Conservation (phyloP, 2,329 filamentous ascomycete species). For the Aspergillus cejpii region DNA sequence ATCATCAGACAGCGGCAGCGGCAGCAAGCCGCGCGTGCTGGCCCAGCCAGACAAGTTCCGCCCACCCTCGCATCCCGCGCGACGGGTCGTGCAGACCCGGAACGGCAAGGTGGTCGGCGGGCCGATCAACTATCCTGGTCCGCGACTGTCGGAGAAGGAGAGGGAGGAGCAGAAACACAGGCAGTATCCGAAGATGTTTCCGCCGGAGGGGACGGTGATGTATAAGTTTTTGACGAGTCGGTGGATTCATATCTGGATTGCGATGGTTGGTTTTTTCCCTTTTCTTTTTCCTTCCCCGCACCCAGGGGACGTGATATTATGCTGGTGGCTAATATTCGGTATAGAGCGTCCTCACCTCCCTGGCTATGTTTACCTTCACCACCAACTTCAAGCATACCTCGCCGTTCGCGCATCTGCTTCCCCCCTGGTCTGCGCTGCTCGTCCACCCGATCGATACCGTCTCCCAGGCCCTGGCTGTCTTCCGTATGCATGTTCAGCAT, state of each 20-base stretch:
- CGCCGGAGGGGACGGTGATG: slow-evolving; percentile 71
- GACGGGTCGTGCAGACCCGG: slow-evolving; percentile 52
- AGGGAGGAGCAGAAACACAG: slow-evolving; percentile 58
- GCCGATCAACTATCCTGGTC: slow-evolving; percentile 65
- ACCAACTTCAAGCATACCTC: slow-evolving; percentile 74
- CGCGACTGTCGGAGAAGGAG: slow-evolving; percentile 61
- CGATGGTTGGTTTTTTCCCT: slow-evolving; percentile 53
- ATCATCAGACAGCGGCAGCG: slow-evolving; percentile 16
- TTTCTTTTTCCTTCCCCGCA: slow-evolving; percentile 9
- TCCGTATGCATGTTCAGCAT: slow-evolving; percentile 69
- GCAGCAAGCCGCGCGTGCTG: slow-evolving; percentile 60
- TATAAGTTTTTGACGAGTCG: slow-evolving; percentile 77
- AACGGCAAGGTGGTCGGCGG: slow-evolving; percentile 23
- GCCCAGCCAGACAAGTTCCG: slow-evolving; percentile 85
- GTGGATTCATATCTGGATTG: slow-evolving; percentile 72
- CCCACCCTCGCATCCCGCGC: slow-evolving; percentile 78
- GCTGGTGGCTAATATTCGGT: background rate
- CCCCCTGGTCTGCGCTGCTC: slow-evolving; percentile 61
- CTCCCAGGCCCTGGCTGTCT: slow-evolving; percentile 61
- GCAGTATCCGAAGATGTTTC: slow-evolving; percentile 84
- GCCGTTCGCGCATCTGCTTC: slow-evolving; percentile 72
- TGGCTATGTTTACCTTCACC: slow-evolving; percentile 67
- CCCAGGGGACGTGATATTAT: background rate
- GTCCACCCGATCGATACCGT: slow-evolving; percentile 63
- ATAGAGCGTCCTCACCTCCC: slow-evolving; percentile 59